phyloP scores from a whole-genome alignment of 78 protist genomes.

The Chrysochromulina tobinii region DNA sequence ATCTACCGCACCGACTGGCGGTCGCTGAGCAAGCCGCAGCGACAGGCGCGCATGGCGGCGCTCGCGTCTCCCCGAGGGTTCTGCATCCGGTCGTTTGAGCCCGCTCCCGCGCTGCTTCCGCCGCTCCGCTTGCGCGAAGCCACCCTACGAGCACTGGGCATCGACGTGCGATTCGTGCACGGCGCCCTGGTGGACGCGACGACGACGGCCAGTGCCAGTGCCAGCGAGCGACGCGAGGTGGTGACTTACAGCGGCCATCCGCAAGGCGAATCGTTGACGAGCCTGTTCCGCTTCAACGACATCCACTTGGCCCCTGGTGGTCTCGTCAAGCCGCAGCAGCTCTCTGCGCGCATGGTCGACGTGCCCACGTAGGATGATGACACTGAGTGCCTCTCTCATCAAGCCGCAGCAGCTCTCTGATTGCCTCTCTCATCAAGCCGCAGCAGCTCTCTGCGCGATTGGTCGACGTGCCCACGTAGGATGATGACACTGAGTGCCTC shows the following conservation, averaged over 20 bases:
- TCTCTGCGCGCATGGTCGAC: background rate
- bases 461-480: background rate
- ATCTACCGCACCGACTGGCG: background rate
- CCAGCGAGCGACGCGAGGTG: too few relatives aligned
- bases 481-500: too few relatives aligned
- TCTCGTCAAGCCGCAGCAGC: background rate
- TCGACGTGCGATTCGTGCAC: background rate
- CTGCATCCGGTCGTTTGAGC: background rate
- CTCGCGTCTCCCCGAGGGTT: background rate
- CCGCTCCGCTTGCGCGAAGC: background rate
- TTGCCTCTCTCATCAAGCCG: background rate
- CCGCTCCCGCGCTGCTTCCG: background rate
- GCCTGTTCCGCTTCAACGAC: background rate
- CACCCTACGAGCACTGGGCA: background rate
- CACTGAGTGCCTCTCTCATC: background rate
- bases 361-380: background rate
- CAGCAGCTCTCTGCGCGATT: background rate
- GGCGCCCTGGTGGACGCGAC: background rate
- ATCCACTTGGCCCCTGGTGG: background rate
- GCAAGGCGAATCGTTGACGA: background rate
- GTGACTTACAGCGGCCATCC: too few relatives aligned
- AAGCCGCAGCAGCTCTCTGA: background rate
- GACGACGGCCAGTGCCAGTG: too few relatives aligned
- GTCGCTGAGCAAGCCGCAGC: background rate
- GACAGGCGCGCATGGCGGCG: background rate